Conservation (phyloP, 73 alveolate species). For the Paramecium octaurelia region DNA sequence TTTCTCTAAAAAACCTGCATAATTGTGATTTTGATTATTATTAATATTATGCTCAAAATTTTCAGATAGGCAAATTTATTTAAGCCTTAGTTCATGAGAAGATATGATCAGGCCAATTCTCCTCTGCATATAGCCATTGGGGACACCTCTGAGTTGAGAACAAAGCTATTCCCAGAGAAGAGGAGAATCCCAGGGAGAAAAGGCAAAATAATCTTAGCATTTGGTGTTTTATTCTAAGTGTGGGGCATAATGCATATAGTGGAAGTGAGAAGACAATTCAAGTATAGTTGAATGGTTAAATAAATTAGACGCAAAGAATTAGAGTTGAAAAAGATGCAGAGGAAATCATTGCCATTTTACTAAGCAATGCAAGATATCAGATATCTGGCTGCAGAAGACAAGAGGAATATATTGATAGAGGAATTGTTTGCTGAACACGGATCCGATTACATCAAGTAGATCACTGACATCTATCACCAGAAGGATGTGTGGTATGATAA, state of each 20-base stretch:
- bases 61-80: slow-evolving; percentile 5
- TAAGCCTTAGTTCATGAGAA: slow-evolving; percentile 47
- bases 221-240: slow-evolving; percentile 27
- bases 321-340: slow-evolving; percentile 41
- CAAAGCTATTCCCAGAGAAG: slow-evolving; percentile 60
- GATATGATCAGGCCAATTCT: slow-evolving; percentile 62
- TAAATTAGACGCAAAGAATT: slow-evolving; percentile 54
- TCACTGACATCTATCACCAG: not conserved
- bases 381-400: slow-evolving; percentile 45
- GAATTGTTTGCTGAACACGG: slow-evolving; percentile 44
- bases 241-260: slow-evolving; percentile 46
- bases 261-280: slow-evolving; percentile 49
- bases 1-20: not conserved
- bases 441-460: slow-evolving; percentile 1
- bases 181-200: slow-evolving; percentile 66
- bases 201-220: slow-evolving; percentile 56
- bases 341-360: slow-evolving; percentile 58
- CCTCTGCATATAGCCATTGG: slow-evolving; percentile 56
- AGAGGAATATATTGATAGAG: not conserved
- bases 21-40: not conserved
- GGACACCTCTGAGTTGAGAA: slow-evolving; percentile 49
- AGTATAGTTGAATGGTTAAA: not conserved
- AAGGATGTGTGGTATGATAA: slow-evolving; percentile 21
- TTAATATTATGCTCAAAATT: not conserved
- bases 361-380: slow-evolving; percentile 58